Percentiles rank a stretch among this genome's conserved stretches.
Conservation (phyloP, 495 filamentous ascomycete species). For the Bombardia bombarda region DNA sequence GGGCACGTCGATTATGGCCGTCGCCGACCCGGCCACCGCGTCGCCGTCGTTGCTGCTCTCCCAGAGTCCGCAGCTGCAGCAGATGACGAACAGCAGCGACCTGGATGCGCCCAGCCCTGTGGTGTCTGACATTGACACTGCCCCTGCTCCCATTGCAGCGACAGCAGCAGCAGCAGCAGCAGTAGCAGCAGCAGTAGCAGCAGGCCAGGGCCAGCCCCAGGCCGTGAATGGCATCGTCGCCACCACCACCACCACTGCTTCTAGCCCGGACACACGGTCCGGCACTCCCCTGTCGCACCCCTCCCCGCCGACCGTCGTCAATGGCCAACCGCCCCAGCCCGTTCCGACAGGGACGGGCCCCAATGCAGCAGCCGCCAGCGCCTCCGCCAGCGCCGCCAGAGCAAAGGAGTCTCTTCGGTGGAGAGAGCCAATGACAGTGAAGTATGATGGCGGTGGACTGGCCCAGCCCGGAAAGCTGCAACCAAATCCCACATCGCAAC, state of each 20-base stretch:
- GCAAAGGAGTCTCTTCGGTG: slow-evolving; percentile 8
- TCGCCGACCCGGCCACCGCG: too few species aligned
- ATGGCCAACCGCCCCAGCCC: background rate
- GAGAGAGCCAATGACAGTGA: slow-evolving; percentile 15
- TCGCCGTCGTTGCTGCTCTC: background rate
- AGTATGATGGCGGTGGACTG: slow-evolving; percentile 13
- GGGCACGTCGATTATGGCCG: too few species aligned
- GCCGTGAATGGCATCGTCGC: slow-evolving; percentile 1
- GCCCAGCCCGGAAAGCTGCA: slow-evolving; percentile 10
- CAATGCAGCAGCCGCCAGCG: background rate
- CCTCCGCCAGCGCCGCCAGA: slow-evolving; percentile 1
- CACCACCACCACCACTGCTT: background rate
- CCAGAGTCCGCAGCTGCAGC: background rate
- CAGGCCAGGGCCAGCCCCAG: background rate
- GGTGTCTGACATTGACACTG: slow-evolving; percentile 5
- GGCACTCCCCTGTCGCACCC: slow-evolving; percentile 8
- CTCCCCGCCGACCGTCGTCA: slow-evolving; percentile 3
- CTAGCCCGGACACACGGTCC: slow-evolving; percentile 2
- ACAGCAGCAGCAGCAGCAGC: background rate
- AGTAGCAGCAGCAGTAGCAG: background rate
- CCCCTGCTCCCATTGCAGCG: background rate
- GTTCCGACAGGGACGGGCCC: too few species aligned
- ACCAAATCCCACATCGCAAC: background rate
- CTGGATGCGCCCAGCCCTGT: slow-evolving; percentile 7
- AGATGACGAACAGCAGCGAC: background rate